Base-by-base conservation (phyloP, 2,329 filamentous ascomycete species). In the Fusarium vanettenii region DNA sequence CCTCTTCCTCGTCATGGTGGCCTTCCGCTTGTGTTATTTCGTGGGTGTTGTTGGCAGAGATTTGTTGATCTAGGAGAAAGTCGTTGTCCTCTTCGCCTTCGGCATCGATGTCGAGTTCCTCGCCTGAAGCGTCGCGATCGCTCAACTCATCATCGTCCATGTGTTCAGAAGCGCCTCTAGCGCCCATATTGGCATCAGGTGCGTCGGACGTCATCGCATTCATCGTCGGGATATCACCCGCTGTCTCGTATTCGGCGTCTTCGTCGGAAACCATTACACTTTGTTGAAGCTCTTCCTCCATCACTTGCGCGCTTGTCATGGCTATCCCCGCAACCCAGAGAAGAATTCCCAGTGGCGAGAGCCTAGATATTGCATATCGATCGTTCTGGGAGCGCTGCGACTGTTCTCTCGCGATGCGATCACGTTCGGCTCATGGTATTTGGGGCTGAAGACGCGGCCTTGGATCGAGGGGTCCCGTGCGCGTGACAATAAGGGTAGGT, bases 251-350 rank as follows among this genome's bases (percentile, higher is more conserved):
- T 39, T 86, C 85, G 59, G 84, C 85, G 66, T 86, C 86, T 67
- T 88, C 87, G 6, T 88, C 87, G 7, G 87, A 88, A 66, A 87
- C 83, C 74, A 88, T 82, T 50, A 86, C 86, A 79, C 88, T 89
- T 76, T 89, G 87, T 77, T 90, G 89, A 66, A 89, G 84, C 80
- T 90, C 87, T 69, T 91, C 88, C 79, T 90, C 86, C 82, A 89
- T 89, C 60, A 86, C 83, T 77, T 89, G 88, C 65, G 86, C 85
- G 76, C 85, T 89, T 62, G 86, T 81, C 87, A 89, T 89, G 56
- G 74, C 82, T 76, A 76, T 76, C 73, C 72, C 73, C 76, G 74
- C 76, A 75, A 78, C 73, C 71, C 69, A 68, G 72, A 70, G 73
- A 73, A 67, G 68, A 64, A 69, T 59, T 27, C 56, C 61, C 66